Conservation (phyloP, 176 grass and related monocot species). For the Bromus sterilis region DNA sequence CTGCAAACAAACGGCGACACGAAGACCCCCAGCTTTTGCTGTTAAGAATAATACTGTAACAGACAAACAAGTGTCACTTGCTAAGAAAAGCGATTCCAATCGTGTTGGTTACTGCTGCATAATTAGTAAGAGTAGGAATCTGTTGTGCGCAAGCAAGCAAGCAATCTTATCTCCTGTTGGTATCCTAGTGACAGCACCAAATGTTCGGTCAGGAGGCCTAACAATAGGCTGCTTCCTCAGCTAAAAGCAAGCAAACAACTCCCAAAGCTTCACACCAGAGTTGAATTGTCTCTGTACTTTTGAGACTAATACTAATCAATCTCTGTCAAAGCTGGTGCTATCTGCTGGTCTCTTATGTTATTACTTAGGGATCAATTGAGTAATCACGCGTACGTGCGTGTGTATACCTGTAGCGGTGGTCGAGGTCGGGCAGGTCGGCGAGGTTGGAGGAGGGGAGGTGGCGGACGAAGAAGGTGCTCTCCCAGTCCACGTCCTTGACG, state of each 20-base stretch:
- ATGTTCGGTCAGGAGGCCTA: not conserved
- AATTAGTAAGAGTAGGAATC: not conserved
- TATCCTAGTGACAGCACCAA: not conserved
- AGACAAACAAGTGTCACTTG: not conserved
- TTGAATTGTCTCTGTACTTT: not conserved
- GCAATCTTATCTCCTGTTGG: not conserved
- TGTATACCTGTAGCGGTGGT: constrained; percentile 59
- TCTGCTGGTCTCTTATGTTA: not conserved
- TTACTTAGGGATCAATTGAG: not conserved
- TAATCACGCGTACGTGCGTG: not conserved
- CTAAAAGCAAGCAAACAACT: not conserved
- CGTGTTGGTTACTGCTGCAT: not conserved
- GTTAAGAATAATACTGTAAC: not conserved
- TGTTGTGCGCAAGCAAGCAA: not conserved
- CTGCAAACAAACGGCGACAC: constrained; percentile 22
- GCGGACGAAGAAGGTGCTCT: constrained; percentile 88
- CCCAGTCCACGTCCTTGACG: constrained; percentile 71
- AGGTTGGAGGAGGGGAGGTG: constrained; percentile 66
- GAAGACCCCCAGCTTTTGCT: not conserved
- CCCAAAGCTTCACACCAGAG: not conserved
- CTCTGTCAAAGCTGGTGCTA: not conserved
- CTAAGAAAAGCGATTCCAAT: constrained; percentile 1
- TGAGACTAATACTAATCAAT: not conserved
- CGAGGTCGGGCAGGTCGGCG: constrained; percentile 52
- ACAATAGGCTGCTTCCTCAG: constrained; percentile 11